Evolutionary conservation across 441 rosid genomes (phyloP), one percentile per base, ranked within the genome.

Genomic region (Erysimum cheiri): DNA sequence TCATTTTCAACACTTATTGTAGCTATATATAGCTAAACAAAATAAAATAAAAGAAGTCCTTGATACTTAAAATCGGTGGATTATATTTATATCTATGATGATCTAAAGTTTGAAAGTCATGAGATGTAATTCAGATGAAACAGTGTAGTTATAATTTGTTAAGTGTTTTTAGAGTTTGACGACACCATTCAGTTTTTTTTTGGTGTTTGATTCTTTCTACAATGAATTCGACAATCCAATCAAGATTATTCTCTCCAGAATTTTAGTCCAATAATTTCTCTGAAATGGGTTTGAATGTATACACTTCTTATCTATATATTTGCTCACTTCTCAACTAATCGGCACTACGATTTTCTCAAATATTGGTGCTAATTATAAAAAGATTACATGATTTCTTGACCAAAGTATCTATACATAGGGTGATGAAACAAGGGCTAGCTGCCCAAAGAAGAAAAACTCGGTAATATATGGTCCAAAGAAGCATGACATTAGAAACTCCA

Each of bases 11-110:
- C 35, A n/a, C 39, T 61, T 52, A 31, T 52, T 52, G 69, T 31
- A 61, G 44, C 67, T 70, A 59, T 15, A 15, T 59, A 59, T 48
- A 57, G 60, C 68, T 43, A 71, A n/a, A n/a, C n/a, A n/a, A n/a
- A 41, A 52, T 43, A 31, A 60, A 8, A 60, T 31, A 3, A 32
- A 31, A 41, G 2, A 52, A 52, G 19, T 49, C 50, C 33, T 37
- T 40, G 22, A 19, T 15, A 28, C 43, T 4, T 60, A 56, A 24
- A 40, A 2, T 54, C 6, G 22, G 10, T 64, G 26, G 59, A 48
- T 24, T 13, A 4, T 48, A 33, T 60, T 33, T 17, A 4, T 40
- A 35, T 1, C 2, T 35, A 47, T 47, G 28, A 36, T 58, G 37
- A 14, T 24, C 47, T 64, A 37, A 12, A 28, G 4, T 52, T 35